Conservation (phyloP, 441 rosid genomes). For the Pelargonium cotyledonis region DNA sequence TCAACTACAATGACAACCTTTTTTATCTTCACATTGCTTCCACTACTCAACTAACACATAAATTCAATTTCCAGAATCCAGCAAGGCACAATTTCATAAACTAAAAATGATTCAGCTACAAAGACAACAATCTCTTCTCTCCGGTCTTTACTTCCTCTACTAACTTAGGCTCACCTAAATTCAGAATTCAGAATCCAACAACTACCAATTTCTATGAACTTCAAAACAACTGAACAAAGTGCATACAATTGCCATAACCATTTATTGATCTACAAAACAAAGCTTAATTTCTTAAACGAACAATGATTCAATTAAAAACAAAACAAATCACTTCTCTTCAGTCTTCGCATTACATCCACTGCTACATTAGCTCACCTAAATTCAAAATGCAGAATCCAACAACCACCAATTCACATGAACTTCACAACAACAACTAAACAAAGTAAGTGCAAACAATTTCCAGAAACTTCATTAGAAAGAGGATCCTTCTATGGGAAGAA, state of each 20-base stretch:
- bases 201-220: not conserved
- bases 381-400: not conserved
- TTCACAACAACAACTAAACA: too few relatives aligned
- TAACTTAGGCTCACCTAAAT: not conserved
- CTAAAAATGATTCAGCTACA: not conserved
- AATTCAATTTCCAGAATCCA: not conserved
- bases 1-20: not conserved
- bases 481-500: too few relatives aligned
- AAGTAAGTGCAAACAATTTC: too few relatives aligned
- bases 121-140: not conserved
- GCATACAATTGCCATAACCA: too few relatives aligned
- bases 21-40: constrained; percentile 1
- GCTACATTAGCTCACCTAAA: not conserved
- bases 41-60: not conserved
- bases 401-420: too few relatives aligned
- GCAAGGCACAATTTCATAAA: not conserved
- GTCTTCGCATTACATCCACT: not conserved
- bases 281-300: too few relatives aligned
- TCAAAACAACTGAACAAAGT: not conserved
- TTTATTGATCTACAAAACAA: too few relatives aligned
- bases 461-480: too few relatives aligned
- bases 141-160: not conserved
- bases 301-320: not conserved
- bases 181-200: not conserved
- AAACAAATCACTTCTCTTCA: not conserved